Evolutionary conservation across 2,329 filamentous ascomycete genomes (phyloP).

Genomic region (Exophiala dermatitidis): DNA sequence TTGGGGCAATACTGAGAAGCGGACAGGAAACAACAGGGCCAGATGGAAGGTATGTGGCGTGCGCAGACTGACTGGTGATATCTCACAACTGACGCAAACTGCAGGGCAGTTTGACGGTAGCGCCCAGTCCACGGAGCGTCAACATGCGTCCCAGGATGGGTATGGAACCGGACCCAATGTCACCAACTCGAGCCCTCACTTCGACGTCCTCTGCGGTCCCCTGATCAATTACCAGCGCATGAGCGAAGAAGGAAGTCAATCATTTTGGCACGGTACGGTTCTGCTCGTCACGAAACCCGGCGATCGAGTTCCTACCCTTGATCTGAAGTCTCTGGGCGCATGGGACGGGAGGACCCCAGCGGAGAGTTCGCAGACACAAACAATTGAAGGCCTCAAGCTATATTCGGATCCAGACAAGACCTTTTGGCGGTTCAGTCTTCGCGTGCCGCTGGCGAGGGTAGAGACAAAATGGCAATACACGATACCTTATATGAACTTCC

Average conservation of each 20-base stretch:
- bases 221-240: slow-evolving; percentile 45
- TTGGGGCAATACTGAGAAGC: neutral
- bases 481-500: slow-evolving; percentile 59
- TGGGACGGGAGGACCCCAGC: slow-evolving; percentile 3
- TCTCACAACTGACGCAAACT: neutral
- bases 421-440: slow-evolving; percentile 54
- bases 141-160: slow-evolving; percentile 17
- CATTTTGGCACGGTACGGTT: slow-evolving; percentile 73
- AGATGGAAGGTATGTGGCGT: slow-evolving; percentile 8
- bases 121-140: slow-evolving; percentile 1
- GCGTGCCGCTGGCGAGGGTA: slow-evolving; percentile 59
- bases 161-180: slow-evolving; percentile 25
- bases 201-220: slow-evolving; percentile 43
- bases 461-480: slow-evolving; percentile 75
- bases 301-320: slow-evolving; percentile 54
- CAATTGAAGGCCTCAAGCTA: slow-evolving; percentile 47
- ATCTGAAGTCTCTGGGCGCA: slow-evolving; percentile 46
- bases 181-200: slow-evolving; percentile 22
- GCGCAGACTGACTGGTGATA: neutral
- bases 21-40: neutral
- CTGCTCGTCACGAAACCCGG: slow-evolving; percentile 73
- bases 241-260: slow-evolving; percentile 29
- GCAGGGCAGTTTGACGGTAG: slow-evolving; percentile 14
- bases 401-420: slow-evolving; percentile 53
- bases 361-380: slow-evolving; percentile 4